These are phyloP conservation scores for Gastrolobium villosum DNA, from an alignment of 306 rosid genomes.

Conservation along the genomic window DNA sequence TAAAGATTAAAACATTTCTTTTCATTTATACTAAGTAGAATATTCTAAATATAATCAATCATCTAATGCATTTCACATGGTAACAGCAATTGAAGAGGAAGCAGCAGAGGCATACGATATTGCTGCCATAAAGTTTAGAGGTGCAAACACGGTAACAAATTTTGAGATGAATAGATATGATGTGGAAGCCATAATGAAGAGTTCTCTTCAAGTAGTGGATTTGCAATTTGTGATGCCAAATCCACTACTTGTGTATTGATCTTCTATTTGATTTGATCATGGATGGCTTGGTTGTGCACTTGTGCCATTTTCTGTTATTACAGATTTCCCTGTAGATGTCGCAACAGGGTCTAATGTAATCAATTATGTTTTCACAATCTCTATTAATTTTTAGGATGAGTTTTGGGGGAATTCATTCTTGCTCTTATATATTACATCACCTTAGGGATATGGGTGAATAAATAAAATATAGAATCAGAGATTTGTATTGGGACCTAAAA, in stretches of 20 bases:
- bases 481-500: neutral
- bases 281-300: conserved; percentile 8
- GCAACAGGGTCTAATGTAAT: neutral
- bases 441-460: neutral
- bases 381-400: neutral
- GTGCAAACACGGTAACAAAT: conserved; percentile 90
- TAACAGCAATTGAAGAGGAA: conserved; percentile 93
- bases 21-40: no score
- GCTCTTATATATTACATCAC: neutral
- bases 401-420: neutral
- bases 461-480: neutral
- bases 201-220: conserved; percentile 66
- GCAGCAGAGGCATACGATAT: conserved; percentile 98
- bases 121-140: conserved; percentile 95
- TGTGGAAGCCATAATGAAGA: conserved; percentile 84
- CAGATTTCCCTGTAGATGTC: conserved; percentile 5
- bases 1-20: no score
- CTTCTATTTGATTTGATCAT: neutral
- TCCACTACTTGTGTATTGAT: conserved; percentile 1
- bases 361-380: neutral
- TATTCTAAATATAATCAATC: no score
- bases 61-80: no score
- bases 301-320: neutral
- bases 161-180: conserved; percentile 95
- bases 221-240: conserved; percentile 32